phyloP scores from a whole-genome alignment of 2,329 filamentous ascomycete genomes.

The Pseudogymnoascus sp. region DNA sequence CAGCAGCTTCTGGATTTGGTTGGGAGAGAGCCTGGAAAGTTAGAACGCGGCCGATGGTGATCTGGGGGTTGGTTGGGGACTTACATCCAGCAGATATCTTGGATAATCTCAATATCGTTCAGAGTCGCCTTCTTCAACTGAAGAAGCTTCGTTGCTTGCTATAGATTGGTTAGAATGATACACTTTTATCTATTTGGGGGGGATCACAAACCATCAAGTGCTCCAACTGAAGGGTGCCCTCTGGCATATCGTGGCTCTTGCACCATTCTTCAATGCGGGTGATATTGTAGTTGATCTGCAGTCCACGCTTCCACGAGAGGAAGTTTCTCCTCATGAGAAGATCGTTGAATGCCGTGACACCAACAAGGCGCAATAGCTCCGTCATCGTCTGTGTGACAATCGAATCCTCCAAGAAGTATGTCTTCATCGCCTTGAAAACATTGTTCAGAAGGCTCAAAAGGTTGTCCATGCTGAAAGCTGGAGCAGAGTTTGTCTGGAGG shows the following conservation, averaged over 20 bases:
- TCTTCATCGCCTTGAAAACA: conserved; percentile 98
- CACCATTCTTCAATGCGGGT: conserved; percentile 99
- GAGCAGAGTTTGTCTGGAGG: conserved; percentile 77
- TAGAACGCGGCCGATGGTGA: neutral
- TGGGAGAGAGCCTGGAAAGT: conserved; percentile 71
- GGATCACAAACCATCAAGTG: conserved; percentile 73
- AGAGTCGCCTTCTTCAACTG: conserved; percentile 98
- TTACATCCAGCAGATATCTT: conserved; percentile 99
- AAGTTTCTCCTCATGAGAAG: conserved; percentile 96
- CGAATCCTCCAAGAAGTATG: conserved; percentile 90
- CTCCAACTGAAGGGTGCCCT: conserved; percentile 93
- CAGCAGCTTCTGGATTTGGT: conserved; percentile 96
- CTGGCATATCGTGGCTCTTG: conserved; percentile 99
- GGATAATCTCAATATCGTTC: conserved; percentile 99
- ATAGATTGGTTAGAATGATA: conserved; percentile 27
- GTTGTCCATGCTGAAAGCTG: conserved; percentile 99
- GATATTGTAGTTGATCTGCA: conserved; percentile 99
- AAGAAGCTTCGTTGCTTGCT: conserved; percentile 96
- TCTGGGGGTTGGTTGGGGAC: conserved; percentile 29
- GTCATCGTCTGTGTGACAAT: conserved; percentile 95
- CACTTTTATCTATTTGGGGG: conserved; percentile 3
- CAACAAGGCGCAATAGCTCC: conserved; percentile 84
- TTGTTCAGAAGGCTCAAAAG: conserved; percentile 90
- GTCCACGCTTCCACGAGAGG: conserved; percentile 96
- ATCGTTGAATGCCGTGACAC: conserved; percentile 97